A percentile compares a stretch with the other conserved stretches of the same genome.
phyloP scores from a whole-genome alignment of 495 filamentous ascomycete species.

The Penicillium malachiteum region DNA sequence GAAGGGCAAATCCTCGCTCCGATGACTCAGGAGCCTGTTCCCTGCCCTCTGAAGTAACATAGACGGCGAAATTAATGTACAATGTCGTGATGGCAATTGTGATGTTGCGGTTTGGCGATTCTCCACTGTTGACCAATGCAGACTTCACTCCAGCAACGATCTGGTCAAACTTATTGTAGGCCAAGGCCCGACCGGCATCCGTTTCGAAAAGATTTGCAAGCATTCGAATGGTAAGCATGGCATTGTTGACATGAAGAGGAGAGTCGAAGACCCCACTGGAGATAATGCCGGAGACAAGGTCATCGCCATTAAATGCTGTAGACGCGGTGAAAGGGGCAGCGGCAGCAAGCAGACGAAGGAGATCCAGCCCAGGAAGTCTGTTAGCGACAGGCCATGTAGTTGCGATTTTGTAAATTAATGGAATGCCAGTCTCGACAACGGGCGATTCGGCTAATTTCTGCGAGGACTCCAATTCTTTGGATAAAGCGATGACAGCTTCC shows the following conservation, averaged over 20 bases:
- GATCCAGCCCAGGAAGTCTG: conserved; percentile 80
- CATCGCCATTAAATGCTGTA: conserved; percentile 56
- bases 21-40: conserved; percentile 41
- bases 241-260: conserved; percentile 64
- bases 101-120: conserved; percentile 71
- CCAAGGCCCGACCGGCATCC: conserved; percentile 62
- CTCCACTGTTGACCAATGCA: conserved; percentile 38
- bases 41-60: conserved; percentile 45
- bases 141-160: conserved; percentile 52
- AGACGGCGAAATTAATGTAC: conserved; percentile 81
- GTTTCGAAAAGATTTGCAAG: conserved; percentile 88
- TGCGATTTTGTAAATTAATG: conserved; percentile 62
- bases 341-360: conserved; percentile 75
- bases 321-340: conserved; percentile 60
- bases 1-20: conserved; percentile 57
- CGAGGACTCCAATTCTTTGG: conserved; percentile 55
- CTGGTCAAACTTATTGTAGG: conserved; percentile 56
- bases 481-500: conserved; percentile 52
- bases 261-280: conserved; percentile 56
- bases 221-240: conserved; percentile 80
- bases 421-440: conserved; percentile 47
- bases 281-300: conserved; percentile 44
- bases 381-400: conserved; percentile 75
- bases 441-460: conserved; percentile 33
- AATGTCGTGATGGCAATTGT: conserved; percentile 78